Conservation (phyloP, 441 rosid species). For the Pelargonium myrrhifolium region DNA sequence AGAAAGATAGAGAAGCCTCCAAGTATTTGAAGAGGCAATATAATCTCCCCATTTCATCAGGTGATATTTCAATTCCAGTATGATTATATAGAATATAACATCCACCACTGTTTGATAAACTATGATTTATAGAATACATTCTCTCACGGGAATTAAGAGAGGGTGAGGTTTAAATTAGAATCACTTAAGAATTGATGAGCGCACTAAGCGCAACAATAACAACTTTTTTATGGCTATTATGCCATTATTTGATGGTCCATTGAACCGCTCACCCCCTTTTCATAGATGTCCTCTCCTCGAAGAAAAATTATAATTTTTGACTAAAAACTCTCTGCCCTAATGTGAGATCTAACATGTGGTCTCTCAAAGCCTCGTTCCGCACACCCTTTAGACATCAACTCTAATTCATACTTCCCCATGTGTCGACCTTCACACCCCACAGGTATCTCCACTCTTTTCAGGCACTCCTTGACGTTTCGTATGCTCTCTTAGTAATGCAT, state of each 20-base stretch:
- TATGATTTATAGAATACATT: not conserved
- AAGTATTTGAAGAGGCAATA: constrained; percentile 76
- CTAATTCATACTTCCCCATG: no score
- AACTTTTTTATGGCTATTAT: not conserved
- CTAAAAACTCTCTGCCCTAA: no score
- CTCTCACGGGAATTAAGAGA: not conserved
- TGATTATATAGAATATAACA: not conserved
- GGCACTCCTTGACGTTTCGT: no score
- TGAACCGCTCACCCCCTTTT: not conserved
- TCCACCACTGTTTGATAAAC: not conserved
- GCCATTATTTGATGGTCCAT: not conserved
- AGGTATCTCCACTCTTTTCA: no score
- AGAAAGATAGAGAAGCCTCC: constrained; percentile 86
- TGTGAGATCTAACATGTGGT: no score
- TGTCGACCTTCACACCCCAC: no score
- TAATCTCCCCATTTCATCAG: constrained; percentile 94
- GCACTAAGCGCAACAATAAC: not conserved
- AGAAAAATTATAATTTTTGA: no score
- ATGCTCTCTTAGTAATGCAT: no score
- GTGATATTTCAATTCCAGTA: constrained; percentile 30
- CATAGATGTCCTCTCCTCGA: no score
- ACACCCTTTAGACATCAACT: no score
- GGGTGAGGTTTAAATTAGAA: not conserved
- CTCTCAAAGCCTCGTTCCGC: no score
- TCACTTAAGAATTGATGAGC: not conserved